Evolutionary conservation across 495 filamentous ascomycete species (phyloP), one percentile per base, ranked within the genome.

Genomic region (Daldinia loculata): DNA sequence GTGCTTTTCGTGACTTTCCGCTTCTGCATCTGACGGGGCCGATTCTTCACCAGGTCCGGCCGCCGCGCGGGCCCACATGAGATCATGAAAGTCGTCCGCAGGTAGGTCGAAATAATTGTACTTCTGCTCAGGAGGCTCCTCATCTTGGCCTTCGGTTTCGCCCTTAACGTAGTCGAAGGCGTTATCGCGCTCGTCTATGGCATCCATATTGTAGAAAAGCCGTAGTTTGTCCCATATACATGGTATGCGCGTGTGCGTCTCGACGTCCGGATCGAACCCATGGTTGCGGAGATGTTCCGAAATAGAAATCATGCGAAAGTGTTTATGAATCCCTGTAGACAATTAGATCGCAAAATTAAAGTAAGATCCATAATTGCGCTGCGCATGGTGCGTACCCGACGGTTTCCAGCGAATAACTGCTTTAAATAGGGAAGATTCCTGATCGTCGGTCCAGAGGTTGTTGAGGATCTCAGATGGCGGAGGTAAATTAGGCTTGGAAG

Each of bases 291-390:
- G 85, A 74, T 92, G 89, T 63, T 95, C 89, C 15, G 92, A 90
- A 34, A 99, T 93, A 3, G 93, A 89, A 63, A 98, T 89, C 84
- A 98, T 95, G 24, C 93, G 92, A 78, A 99, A 98, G 80, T 98
- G 94, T 80, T 96, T 98, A 82, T 99, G 95, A 84, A 99, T 90
- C 56, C 95, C 95, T 97, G 63, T 19, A 64, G 15, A 14, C 22
- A 53, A 19, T 29, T 34, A 57, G 41, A 24, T 53, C 17, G 56
- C 9, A 34, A n/a, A 8, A 8, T 38, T 14, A 27, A 36, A 38
- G 56, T 36, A 39, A 45, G 30, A 61, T 48, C 1, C 19, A 29
- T 19, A n/a, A 7, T 27, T 48, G 15, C 56, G 22, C 15, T 17
- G 14, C 34, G 27, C 52, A n/a, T 11, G 26, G 12, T 3, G 22